Evolutionary conservation across 1,284 basidiomycete species (phyloP).

Genomic region (Sanghuangporus sanghuang): DNA sequence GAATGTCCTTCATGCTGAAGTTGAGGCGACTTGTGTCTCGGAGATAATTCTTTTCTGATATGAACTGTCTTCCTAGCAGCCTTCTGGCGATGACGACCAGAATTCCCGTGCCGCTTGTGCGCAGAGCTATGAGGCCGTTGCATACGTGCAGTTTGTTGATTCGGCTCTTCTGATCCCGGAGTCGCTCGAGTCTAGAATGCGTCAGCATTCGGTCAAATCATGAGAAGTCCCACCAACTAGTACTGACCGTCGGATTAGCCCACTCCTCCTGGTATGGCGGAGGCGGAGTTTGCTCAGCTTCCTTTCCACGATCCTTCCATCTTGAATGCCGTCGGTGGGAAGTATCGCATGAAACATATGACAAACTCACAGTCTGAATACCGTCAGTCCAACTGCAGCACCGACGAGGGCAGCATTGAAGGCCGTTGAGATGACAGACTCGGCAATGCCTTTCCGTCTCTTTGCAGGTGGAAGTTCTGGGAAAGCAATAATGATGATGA

Average conservation of each 20-base stretch:
- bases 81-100: slow-evolving; percentile 4
- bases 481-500: slow-evolving; percentile 10
- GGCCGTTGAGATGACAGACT: slow-evolving; percentile 73
- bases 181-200: background rate
- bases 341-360: no score
- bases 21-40: background rate
- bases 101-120: background rate
- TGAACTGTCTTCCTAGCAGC: background rate
- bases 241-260: slow-evolving; percentile 33
- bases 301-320: slow-evolving; percentile 70
- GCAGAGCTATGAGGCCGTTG: slow-evolving; percentile 1
- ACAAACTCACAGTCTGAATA: slow-evolving; percentile 68
- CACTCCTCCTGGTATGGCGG: slow-evolving; percentile 64
- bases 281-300: slow-evolving; percentile 42
- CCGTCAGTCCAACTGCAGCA: slow-evolving; percentile 75
- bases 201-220: background rate
- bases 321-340: slow-evolving; percentile 28
- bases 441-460: slow-evolving; percentile 63
- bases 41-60: background rate
- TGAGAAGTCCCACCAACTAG: background rate
- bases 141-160: background rate
- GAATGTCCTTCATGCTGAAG: slow-evolving; percentile 25
- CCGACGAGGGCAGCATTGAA: slow-evolving; percentile 77
- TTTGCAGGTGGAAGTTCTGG: slow-evolving; percentile 46
- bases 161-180: background rate